Conservation (phyloP, 2,329 filamentous ascomycete genomes). For the Blastomyces emzantsi region DNA sequence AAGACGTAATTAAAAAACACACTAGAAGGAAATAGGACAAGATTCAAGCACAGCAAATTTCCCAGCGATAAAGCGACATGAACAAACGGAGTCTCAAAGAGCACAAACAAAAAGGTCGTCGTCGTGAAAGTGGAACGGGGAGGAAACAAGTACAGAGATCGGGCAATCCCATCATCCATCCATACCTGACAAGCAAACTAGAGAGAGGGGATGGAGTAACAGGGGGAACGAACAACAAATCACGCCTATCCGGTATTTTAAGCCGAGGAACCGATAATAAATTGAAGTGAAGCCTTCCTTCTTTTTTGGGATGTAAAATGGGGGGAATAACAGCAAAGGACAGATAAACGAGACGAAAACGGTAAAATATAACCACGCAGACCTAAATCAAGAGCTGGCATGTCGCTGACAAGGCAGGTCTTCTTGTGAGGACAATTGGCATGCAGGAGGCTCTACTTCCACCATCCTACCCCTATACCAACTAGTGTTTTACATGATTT, state of each 20-base stretch:
- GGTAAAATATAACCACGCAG: not conserved
- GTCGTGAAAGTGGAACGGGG: not conserved
- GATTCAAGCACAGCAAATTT: not conserved
- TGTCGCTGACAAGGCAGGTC: not conserved
- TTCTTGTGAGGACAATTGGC: not conserved
- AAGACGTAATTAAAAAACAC: not conserved
- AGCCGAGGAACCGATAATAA: not conserved
- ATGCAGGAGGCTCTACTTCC: not conserved
- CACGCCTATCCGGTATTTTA: not conserved
- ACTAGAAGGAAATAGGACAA: not conserved
- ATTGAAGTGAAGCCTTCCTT: not conserved
- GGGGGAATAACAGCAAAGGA: not conserved
- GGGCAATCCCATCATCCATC: not conserved
- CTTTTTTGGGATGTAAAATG: not conserved
- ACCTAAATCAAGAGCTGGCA: not conserved
- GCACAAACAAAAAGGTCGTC: not conserved
- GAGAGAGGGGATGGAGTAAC: slow-evolving; percentile 1
- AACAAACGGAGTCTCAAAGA: too few relatives aligned
- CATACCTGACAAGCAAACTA: not conserved
- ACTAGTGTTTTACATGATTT: slow-evolving; percentile 68
- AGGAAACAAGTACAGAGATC: not conserved
- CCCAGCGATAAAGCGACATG: not conserved
- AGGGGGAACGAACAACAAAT: not conserved
- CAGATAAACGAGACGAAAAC: not conserved
- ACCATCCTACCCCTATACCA: not conserved